Base-by-base conservation (phyloP, 108 stramenopile genomes). In the Skeletonema tropicum region DNA sequence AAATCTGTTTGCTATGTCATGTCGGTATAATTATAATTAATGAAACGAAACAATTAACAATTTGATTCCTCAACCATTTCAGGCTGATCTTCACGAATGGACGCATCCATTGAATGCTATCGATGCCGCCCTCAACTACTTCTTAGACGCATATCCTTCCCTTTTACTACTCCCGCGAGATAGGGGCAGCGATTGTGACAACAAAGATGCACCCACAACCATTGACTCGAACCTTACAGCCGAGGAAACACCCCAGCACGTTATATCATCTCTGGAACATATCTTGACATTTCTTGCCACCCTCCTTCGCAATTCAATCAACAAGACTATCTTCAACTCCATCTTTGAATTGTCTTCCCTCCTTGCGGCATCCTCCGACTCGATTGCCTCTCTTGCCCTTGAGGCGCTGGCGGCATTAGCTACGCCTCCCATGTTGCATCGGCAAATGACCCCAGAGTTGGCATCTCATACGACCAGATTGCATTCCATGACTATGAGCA, bases 1-100 rank as follows among this genome's bases (percentile, higher is more conserved):
- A 2, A 3, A 3, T 39, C 38, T 39, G 38, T 39, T 39, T 39
- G 38, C 11, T 0, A 39, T 2, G 38, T 9, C 38, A n/a, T n/a
- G n/a, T n/a, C n/a, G n/a, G n/a, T 39, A 12, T 1, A 39, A 39
- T 39, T 1, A 39, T n/a, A n/a, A n/a, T n/a, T n/a, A 39, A 39
- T 12, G 38, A 39, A 39, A 39, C 42, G 7, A 15, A 64, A 68
- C 25, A 49, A 62, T 46, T 39, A 41, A 48, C 52, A 64, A 31
- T 52, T 52, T 55, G 21, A 25, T 55, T 7, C 23, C 52, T 23
- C 23, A 10, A 5, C 10, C 23, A 15, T 55, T 55, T n/a, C 52
- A 94, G 93, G 89, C 90, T 13, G 93, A 94, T 66, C 83, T 94
- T 41, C 87, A 90, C 60, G 91, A 92, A 79, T 94, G 93, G 93